These are phyloP conservation scores for Candida ipomoeae DNA, from an alignment of 805 yeast genomes.

Conservation along the genomic window DNA sequence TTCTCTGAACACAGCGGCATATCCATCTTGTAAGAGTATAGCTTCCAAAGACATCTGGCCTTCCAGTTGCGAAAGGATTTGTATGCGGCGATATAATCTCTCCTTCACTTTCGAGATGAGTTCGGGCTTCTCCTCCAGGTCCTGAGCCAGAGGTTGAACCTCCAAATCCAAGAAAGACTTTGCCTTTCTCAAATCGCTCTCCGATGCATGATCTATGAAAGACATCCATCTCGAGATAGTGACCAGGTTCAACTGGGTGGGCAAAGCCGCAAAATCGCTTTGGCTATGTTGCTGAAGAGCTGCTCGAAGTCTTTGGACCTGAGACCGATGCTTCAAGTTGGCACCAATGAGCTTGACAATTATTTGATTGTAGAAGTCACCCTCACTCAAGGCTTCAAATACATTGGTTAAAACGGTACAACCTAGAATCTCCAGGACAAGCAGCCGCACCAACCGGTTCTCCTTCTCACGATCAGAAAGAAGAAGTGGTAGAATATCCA, in stretches of 20 bases:
- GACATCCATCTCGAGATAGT: slow-evolving; percentile 2
- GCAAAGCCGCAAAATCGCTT: neutral
- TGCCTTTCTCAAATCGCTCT: neutral
- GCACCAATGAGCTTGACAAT: slow-evolving; percentile 58
- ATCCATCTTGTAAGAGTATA: slow-evolving; percentile 8
- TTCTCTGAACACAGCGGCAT: slow-evolving; percentile 13
- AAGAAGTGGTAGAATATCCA: slow-evolving; percentile 45
- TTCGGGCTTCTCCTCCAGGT: neutral
- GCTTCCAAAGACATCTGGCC: slow-evolving; percentile 5
- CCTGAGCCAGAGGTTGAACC: neutral
- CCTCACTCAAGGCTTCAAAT: slow-evolving; percentile 54
- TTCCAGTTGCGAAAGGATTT: neutral
- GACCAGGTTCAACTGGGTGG: neutral
- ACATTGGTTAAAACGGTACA: slow-evolving; percentile 48
- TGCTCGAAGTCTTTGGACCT: slow-evolving; percentile 66
- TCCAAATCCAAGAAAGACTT: neutral
- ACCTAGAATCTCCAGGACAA: slow-evolving; percentile 62
- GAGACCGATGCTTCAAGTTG: slow-evolving; percentile 66
- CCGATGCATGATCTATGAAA: slow-evolving; percentile 2
- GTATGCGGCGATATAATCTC: neutral
- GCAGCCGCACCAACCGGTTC: slow-evolving; percentile 45
- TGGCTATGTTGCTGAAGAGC: slow-evolving; percentile 60
- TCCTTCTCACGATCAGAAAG: slow-evolving; percentile 43
- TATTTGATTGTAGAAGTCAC: slow-evolving; percentile 72
- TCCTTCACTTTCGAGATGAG: neutral